Conservation (phyloP, 495 filamentous ascomycete genomes). For the Penicillium robsamsonii region DNA sequence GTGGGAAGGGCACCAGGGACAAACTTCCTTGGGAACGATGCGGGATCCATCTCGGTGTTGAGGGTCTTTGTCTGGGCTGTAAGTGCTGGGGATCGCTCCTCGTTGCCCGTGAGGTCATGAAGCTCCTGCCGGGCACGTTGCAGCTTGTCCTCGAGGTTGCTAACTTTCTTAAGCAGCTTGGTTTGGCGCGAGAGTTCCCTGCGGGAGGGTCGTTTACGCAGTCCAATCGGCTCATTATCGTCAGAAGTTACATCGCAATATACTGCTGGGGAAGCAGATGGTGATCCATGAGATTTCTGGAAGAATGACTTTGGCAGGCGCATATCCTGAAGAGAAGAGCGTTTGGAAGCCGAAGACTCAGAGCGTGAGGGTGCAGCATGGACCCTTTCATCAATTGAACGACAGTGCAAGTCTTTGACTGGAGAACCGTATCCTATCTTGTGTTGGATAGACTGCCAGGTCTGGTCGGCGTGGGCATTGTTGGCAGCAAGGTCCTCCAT, state of each 20-base stretch:
- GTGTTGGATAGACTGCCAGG: constrained; percentile 40
- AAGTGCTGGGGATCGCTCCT: constrained; percentile 32
- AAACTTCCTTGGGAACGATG: constrained; percentile 44
- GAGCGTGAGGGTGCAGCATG: constrained; percentile 15
- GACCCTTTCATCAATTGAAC: constrained; percentile 3
- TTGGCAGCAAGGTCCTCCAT: constrained; percentile 25
- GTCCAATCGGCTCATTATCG: constrained; percentile 29
- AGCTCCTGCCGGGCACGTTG: constrained; percentile 58
- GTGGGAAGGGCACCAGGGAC: constrained; percentile 56
- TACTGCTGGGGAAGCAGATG: constrained; percentile 2
- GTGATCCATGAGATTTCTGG: constrained; percentile 22
- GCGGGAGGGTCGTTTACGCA: constrained; percentile 54
- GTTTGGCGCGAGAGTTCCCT: constrained; percentile 61
- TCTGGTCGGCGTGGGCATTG: constrained; percentile 32
- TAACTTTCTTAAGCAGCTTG: constrained; percentile 63
- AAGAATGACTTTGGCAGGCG: constrained; percentile 35
- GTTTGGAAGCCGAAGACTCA: constrained; percentile 31
- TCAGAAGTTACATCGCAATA: constrained; percentile 28
- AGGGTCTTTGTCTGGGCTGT: constrained; percentile 17
- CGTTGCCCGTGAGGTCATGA: constrained; percentile 45
- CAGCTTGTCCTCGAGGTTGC: constrained; percentile 63
- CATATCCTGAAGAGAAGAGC: constrained; percentile 41
- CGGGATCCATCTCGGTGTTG: constrained; percentile 36
- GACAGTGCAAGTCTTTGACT: not conserved
- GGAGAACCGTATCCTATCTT: constrained; percentile 33